These are phyloP conservation scores for Adansonia rubrostipa DNA, from an alignment of 441 rosid genomes.

Conservation along the genomic window DNA sequence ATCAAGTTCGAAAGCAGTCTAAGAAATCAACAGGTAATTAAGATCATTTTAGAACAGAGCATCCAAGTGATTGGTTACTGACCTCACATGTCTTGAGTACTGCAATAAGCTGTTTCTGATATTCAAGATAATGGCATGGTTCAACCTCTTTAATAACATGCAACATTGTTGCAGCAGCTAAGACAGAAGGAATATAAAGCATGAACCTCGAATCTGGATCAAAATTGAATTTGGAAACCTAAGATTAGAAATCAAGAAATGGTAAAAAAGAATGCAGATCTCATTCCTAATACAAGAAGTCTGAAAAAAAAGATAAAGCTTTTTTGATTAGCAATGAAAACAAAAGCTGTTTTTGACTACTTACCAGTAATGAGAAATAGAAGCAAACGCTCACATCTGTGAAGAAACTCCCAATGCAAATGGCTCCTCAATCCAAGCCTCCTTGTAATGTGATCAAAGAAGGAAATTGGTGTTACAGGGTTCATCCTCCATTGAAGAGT, in stretches of 20 bases:
- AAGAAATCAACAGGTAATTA: background rate
- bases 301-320: background rate
- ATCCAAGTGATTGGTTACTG: conserved; percentile 22
- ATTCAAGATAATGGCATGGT: conserved; percentile 43
- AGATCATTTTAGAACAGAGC: conserved; percentile 11
- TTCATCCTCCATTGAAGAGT: conserved; percentile 72
- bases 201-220: conserved; percentile 57
- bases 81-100: conserved; percentile 56
- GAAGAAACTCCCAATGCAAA: conserved; percentile 49
- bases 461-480: conserved; percentile 67
- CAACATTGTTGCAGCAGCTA: conserved; percentile 63
- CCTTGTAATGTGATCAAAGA: conserved; percentile 57
- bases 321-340: background rate
- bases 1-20: background rate
- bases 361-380: conserved; percentile 56
- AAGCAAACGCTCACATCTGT: conserved; percentile 57
- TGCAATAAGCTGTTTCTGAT: conserved; percentile 52
- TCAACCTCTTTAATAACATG: conserved; percentile 50
- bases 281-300: background rate
- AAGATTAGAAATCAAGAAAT: conserved; percentile 5
- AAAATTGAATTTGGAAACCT: conserved; percentile 13
- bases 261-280: conserved; percentile 12
- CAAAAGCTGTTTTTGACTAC: conserved; percentile 16
- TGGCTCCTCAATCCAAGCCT: conserved; percentile 47
- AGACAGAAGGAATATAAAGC: conserved; percentile 49